These are phyloP conservation scores for Collybia sordida DNA, from an alignment of 768 basidiomycete species.

Conservation along the genomic window DNA sequence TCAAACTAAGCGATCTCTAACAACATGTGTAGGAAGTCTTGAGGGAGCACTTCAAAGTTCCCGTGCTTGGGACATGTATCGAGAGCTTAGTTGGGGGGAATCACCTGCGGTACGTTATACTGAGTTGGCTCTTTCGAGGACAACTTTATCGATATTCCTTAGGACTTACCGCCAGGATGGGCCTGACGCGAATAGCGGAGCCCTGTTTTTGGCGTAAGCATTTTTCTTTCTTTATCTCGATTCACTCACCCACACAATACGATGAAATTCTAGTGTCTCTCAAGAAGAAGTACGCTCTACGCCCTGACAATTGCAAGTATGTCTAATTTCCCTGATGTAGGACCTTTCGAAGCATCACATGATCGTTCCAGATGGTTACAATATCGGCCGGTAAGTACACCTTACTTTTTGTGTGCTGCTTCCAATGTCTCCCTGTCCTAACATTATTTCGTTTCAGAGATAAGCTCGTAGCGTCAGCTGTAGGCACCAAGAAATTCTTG, in stretches of 20 bases:
- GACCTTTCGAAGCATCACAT: slow-evolving; percentile 15
- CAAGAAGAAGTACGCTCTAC: slow-evolving; percentile 7
- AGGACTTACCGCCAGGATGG: slow-evolving; percentile 20
- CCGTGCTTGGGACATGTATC: slow-evolving; percentile 66
- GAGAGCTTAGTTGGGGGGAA: slow-evolving; percentile 71
- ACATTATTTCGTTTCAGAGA: slow-evolving; percentile 16
- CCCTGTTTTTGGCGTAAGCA: slow-evolving; percentile 20
- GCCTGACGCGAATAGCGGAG: slow-evolving; percentile 19
- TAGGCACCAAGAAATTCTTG: slow-evolving; percentile 29
- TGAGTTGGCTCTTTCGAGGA: background rate
- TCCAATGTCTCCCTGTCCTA: background rate
- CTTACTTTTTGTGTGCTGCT: background rate
- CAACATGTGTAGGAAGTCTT: slow-evolving; percentile 56
- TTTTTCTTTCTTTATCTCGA: background rate
- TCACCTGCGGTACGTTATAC: slow-evolving; percentile 52
- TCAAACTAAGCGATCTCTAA: background rate
- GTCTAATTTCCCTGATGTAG: background rate
- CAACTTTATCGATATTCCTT: too few species aligned
- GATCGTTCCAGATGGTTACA: slow-evolving; percentile 21
- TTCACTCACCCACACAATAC: background rate
- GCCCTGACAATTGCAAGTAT: background rate
- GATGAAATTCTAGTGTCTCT: background rate
- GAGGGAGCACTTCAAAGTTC: slow-evolving; percentile 65
- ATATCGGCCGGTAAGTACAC: slow-evolving; percentile 18
- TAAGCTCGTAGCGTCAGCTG: slow-evolving; percentile 33